Conservation (phyloP, 768 basidiomycete species). For the Suillus weaverae region DNA sequence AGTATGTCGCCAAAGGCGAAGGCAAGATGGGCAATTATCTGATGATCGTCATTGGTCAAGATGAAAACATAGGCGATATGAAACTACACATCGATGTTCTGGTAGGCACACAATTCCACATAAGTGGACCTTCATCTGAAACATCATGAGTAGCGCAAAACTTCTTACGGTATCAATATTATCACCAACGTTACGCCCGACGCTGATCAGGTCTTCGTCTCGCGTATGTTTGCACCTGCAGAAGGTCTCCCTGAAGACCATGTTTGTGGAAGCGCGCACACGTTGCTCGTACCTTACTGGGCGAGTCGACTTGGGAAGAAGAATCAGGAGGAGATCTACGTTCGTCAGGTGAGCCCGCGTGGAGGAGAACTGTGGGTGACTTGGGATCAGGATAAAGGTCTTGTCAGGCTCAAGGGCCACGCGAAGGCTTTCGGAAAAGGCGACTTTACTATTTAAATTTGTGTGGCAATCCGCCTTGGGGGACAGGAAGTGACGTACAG, state of each 20-base stretch:
- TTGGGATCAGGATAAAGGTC: slow-evolving; percentile 35
- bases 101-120: slow-evolving; percentile 23
- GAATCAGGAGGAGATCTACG: slow-evolving; percentile 31
- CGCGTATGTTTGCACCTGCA: slow-evolving; percentile 50
- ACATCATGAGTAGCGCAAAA: neutral
- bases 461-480: neutral
- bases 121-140: slow-evolving; percentile 22
- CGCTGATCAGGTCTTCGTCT: slow-evolving; percentile 40
- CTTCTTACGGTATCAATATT: slow-evolving; percentile 29
- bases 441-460: slow-evolving; percentile 2
- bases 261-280: slow-evolving; percentile 57
- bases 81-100: slow-evolving; percentile 33
- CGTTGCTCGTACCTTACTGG: slow-evolving; percentile 52
- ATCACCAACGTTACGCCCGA: slow-evolving; percentile 39
- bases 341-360: slow-evolving; percentile 52
- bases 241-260: slow-evolving; percentile 42
- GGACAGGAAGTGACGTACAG: neutral
- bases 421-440: slow-evolving; percentile 15
- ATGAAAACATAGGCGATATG: slow-evolving; percentile 36
- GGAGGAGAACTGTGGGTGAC: slow-evolving; percentile 46
- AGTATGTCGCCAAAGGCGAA: slow-evolving; percentile 38
- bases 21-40: slow-evolving; percentile 36
- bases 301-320: slow-evolving; percentile 24
- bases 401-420: slow-evolving; percentile 39
- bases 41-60: slow-evolving; percentile 43